Evolutionary conservation across 805 yeast species (phyloP).

Genomic region (Ogataea paradorogensis): DNA sequence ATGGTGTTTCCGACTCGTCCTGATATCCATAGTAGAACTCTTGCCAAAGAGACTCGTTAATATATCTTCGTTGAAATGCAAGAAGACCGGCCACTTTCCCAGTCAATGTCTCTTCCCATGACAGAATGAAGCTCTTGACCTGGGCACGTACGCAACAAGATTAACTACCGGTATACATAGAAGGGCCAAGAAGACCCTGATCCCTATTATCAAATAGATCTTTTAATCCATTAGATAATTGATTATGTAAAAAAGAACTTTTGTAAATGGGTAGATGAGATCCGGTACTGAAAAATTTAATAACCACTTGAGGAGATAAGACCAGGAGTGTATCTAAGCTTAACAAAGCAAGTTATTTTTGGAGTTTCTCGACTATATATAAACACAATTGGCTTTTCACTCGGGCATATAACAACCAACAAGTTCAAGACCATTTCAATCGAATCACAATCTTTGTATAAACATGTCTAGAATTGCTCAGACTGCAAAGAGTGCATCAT

Average conservation of each 20-base stretch:
- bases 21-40: slow-evolving; percentile 1
- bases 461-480: slow-evolving; percentile 11
- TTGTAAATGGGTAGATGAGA: slow-evolving; percentile 9
- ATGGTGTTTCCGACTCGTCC: neutral
- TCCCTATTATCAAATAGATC: neutral
- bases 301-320: slow-evolving; percentile 11
- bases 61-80: neutral
- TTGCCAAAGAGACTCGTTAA: slow-evolving; percentile 1
- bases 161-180: neutral
- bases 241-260: neutral
- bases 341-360: neutral
- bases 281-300: slow-evolving; percentile 9
- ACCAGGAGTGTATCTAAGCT: slow-evolving; percentile 1
- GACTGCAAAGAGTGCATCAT: slow-evolving; percentile 18
- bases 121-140: neutral
- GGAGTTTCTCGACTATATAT: neutral
- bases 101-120: neutral
- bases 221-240: neutral
- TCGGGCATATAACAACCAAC: neutral
- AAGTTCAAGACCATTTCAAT: neutral
- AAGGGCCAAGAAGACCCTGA: neutral
- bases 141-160: neutral
- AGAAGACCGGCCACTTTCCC: neutral
- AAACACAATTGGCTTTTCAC: slow-evolving; percentile 1
- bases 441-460: neutral